Conservation (phyloP, 371 early-diverging fungal genomes). For the Apophysomyces trapeziformis region DNA sequence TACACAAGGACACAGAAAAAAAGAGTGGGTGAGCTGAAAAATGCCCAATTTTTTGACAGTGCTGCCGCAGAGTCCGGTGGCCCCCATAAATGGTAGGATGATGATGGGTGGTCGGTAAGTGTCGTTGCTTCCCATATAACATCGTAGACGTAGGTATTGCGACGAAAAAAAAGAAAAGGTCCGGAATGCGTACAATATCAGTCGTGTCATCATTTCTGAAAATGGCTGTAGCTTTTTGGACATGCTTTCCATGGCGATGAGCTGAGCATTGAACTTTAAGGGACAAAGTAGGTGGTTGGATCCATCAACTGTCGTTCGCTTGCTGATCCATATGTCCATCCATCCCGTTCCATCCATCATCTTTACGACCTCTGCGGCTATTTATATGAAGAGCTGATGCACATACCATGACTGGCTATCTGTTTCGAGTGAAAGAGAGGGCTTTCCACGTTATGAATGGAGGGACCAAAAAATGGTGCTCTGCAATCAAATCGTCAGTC, state of each 20-base stretch:
- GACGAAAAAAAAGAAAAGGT: too few species aligned
- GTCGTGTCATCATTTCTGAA: too few species aligned
- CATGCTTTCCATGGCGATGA: too few species aligned
- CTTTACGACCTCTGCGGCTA: not conserved
- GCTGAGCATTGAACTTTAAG: not conserved
- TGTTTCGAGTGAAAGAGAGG: constrained; percentile 15
- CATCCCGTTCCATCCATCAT: constrained; percentile 12
- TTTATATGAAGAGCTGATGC: not conserved
- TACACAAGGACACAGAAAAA: constrained; percentile 32
- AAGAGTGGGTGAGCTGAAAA: not conserved
- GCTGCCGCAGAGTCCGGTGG: not conserved
- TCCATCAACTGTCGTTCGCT: not conserved
- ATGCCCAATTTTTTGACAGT: not conserved
- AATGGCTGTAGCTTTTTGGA: too few species aligned
- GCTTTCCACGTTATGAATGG: not conserved
- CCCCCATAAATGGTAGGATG: too few species aligned
- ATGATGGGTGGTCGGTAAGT: too few species aligned
- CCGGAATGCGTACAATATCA: too few species aligned
- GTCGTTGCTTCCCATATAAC: too few species aligned
- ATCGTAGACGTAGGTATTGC: too few species aligned
- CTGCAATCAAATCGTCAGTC: too few species aligned
- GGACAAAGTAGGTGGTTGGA: not conserved
- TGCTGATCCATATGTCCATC: not conserved
- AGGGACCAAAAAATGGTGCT: too few species aligned
- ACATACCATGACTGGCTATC: constrained; percentile 14